Percentiles rank a stretch among this genome's conserved stretches.
phyloP scores from a whole-genome alignment of 148 eudicot species.

The Rhododendron griersonianum region DNA sequence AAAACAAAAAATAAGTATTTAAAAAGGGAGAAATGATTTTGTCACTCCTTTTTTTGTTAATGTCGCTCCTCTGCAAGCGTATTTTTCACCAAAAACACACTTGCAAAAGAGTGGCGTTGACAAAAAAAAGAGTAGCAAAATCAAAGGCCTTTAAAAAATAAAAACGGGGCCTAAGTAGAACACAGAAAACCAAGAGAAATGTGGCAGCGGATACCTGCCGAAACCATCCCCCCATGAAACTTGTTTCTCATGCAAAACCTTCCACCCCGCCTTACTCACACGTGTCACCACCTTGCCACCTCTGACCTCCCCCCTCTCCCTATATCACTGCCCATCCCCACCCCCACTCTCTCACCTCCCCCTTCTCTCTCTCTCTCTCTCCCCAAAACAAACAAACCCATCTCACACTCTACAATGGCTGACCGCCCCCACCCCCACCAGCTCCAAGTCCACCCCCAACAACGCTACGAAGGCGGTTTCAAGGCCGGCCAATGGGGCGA shows the following conservation, averaged over 20 bases:
- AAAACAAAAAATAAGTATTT: too few relatives aligned
- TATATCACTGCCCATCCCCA: slow-evolving; percentile 6
- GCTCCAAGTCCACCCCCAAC: slow-evolving; percentile 54
- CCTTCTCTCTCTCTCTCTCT: not conserved
- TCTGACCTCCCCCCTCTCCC: not conserved
- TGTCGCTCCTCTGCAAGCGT: too few relatives aligned
- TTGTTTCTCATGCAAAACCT: slow-evolving; percentile 59
- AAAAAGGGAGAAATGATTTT: too few relatives aligned
- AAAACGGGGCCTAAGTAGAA: not conserved
- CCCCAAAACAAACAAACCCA: not conserved
- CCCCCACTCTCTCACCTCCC: not conserved
- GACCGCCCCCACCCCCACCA: slow-evolving; percentile 43
- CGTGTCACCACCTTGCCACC: slow-evolving; percentile 40
- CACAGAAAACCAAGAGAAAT: not conserved
- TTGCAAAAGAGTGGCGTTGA: too few relatives aligned
- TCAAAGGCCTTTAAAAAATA: too few relatives aligned
- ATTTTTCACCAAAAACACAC: too few relatives aligned
- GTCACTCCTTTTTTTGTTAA: too few relatives aligned
- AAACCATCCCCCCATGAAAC: slow-evolving; percentile 30
- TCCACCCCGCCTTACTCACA: slow-evolving; percentile 18
- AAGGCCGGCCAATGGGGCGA: not conserved
- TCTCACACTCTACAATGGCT: slow-evolving; percentile 15
- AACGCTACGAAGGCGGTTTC: slow-evolving; percentile 16
- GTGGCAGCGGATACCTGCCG: slow-evolving; percentile 5
- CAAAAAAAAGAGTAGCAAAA: too few relatives aligned